phyloP scores from a whole-genome alignment of 148 eudicot genomes.

The Fagopyrum tataricum region DNA sequence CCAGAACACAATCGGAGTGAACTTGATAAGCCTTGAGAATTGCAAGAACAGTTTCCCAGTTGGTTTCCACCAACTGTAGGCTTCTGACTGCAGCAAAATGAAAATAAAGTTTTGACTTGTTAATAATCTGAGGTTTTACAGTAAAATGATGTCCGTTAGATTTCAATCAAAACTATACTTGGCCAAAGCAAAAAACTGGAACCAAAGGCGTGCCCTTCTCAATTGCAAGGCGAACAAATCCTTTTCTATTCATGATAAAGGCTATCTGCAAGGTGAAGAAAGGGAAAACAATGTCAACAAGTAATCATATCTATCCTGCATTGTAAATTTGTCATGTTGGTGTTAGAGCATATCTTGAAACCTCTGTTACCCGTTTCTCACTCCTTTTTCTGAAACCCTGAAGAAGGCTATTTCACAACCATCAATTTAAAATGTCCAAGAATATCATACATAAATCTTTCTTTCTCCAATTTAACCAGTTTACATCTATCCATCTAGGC shows the following conservation, averaged over 20 bases:
- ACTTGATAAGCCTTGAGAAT: conserved; percentile 13
- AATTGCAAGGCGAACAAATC: conserved; percentile 82
- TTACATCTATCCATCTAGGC: background rate
- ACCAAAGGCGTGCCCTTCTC: conserved; percentile 72
- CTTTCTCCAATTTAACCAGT: background rate
- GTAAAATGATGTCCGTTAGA: background rate
- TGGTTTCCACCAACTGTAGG: conserved; percentile 12
- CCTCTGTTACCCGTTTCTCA: background rate
- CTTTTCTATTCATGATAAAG: conserved; percentile 62
- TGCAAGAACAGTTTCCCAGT: conserved; percentile 1
- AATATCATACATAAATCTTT: background rate
- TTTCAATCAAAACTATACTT: conserved; percentile 32
- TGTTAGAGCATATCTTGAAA: background rate
- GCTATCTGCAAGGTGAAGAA: conserved; percentile 39
- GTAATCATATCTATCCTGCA: background rate
- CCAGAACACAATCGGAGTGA: conserved; percentile 9
- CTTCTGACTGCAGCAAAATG: conserved; percentile 6
- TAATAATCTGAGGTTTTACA: background rate
- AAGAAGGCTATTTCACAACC: background rate
- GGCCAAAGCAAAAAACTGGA: conserved; percentile 94
- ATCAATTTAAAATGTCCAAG: background rate
- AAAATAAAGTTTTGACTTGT: background rate
- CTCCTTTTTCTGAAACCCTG: background rate
- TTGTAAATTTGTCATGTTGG: background rate
- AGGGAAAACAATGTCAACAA: background rate